Evolutionary conservation across 495 filamentous ascomycete genomes (phyloP), one percentile per base, ranked within the genome.

Genomic region (Lophiostoma macrostomum): DNA sequence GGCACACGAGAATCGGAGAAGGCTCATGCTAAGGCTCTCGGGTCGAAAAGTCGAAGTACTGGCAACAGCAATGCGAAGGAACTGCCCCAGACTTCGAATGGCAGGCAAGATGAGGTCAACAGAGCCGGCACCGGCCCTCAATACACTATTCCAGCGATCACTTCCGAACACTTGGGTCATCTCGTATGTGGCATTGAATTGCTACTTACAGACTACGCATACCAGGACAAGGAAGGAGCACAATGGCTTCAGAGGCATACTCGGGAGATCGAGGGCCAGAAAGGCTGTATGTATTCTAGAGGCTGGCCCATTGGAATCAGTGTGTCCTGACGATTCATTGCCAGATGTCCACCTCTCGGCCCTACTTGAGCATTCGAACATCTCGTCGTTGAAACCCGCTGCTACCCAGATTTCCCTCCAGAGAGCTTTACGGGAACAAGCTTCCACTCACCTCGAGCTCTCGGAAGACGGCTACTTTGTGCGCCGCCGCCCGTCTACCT

Each of bases 271-370:
- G 61, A 69, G 40, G 70, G 65, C 16, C 49, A 66, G 20, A 39
- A 62, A 36, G 59, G 66, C 39, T 73, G 69, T 72, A 32, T 35
- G 63, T 49, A 16, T 23, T 18, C 7, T 27, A 44, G 23, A 23
- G 4, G 22, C 14, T 24, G 13, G n/a, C n/a, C n/a, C n/a, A n/a
- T n/a, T n/a, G n/a, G n/a, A n/a, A 53, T 32, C 13, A 14, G 10
- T 14, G n/a, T 18, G 13, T 31, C 19, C 27, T 16, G 19, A 31
- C 35, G 59, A 43, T 64, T 35, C 34, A 24, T 18, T 16, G 23
- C 37, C 43, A 73, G 71, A 64, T 35, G 59, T 73, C 22, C 71
- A 73, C 52, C 61, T 74, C 32, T 67, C 66, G 13, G 61, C 64
- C 14, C 49, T 74, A 10, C 49, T 73, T 22, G 62, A 66, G 18